phyloP scores from a whole-genome alignment of 345 rosid species.

The Eucalyptus microcorys region DNA sequence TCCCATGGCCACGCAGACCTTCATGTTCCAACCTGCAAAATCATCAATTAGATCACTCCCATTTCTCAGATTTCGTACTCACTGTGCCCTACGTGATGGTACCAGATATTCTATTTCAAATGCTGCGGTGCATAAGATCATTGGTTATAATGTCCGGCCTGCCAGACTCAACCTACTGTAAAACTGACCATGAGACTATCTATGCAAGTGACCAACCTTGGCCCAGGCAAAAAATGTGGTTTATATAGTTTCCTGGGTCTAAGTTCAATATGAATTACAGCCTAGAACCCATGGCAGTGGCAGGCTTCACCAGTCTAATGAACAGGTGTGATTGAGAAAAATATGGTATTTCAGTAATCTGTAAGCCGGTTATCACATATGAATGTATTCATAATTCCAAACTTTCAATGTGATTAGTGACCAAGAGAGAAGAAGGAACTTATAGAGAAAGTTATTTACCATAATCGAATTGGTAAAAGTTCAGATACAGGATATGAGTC shows the following conservation, averaged over 20 bases:
- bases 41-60: neutral
- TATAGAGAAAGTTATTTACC: slow-evolving; percentile 25
- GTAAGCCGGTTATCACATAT: neutral
- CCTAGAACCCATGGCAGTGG: neutral
- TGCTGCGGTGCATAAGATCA: neutral
- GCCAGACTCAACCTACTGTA: neutral
- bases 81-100: neutral
- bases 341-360: neutral
- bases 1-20: slow-evolving; percentile 58
- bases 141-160: neutral
- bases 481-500: slow-evolving; percentile 78
- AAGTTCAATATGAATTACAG: neutral
- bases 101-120: neutral
- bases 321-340: neutral
- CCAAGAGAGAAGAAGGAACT: neutral
- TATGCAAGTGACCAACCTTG: neutral
- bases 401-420: neutral
- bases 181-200: neutral
- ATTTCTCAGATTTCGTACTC: neutral
- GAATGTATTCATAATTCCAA: neutral
- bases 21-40: slow-evolving; percentile 61
- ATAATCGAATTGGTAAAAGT: slow-evolving; percentile 58
- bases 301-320: neutral
- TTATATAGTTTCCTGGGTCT: neutral
- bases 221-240: neutral